Percentiles rank a stretch among this genome's conserved stretches.
phyloP scores from a whole-genome alignment of 257 asterid species.

The Solanum microdontum region DNA sequence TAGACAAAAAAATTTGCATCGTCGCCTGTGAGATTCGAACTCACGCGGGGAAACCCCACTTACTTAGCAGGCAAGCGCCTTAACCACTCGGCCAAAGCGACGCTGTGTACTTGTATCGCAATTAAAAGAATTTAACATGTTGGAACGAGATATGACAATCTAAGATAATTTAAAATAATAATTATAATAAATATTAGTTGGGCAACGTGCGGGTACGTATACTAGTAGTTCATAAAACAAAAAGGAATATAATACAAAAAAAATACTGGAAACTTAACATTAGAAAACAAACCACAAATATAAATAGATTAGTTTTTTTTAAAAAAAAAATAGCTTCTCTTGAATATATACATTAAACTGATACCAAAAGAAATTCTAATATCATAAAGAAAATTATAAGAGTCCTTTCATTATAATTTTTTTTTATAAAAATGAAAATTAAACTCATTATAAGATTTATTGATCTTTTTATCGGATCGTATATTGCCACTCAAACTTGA shows the following conservation, averaged over 20 bases:
- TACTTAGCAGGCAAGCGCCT: constrained; percentile 42
- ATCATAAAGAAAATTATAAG: background rate
- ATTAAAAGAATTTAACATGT: too few species aligned
- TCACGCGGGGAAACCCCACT: constrained; percentile 99
- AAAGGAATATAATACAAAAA: background rate
- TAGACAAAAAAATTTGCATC: background rate
- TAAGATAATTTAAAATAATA: too few species aligned
- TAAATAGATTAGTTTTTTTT: too few species aligned
- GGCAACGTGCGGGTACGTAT: too few species aligned
- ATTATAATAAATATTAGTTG: too few species aligned
- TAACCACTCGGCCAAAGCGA: constrained; percentile 84
- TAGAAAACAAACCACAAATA: background rate
- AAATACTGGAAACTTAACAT: background rate
- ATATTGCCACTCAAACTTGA: too few species aligned
- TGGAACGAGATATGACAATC: too few species aligned
- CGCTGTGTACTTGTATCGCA: background rate
- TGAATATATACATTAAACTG: too few species aligned
- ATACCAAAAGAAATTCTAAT: background rate
- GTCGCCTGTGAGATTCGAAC: constrained; percentile 98
- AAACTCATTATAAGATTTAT: too few species aligned
- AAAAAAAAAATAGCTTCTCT: background rate
- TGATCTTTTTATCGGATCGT: too few species aligned
- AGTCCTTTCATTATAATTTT: background rate
- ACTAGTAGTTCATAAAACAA: background rate
- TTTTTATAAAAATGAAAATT: too few species aligned